Conservation (phyloP, 208 protist species). For the Naegleria lovaniensis region DNA sequence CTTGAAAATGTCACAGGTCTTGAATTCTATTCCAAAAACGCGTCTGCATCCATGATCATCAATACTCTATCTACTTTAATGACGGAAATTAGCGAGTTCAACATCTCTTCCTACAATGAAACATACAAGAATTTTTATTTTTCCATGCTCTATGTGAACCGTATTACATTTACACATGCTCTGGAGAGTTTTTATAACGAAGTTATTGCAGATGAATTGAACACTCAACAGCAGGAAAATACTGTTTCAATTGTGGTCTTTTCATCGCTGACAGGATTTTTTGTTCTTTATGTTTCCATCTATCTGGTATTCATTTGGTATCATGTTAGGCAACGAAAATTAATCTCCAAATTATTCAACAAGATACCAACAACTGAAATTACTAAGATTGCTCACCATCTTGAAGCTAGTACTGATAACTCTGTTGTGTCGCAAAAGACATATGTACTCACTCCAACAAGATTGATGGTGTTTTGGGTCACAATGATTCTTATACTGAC, state of each 20-base stretch:
- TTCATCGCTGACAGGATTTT: neutral
- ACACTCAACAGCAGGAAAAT: neutral
- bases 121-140: neutral
- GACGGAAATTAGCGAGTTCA: neutral
- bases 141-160: neutral
- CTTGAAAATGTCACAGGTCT: neutral
- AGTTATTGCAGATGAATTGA: neutral
- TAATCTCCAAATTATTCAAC: neutral
- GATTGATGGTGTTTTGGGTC: neutral
- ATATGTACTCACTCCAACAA: neutral
- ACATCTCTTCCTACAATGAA: neutral
- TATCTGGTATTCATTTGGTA: neutral
- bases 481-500: neutral
- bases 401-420: neutral
- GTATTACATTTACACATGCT: neutral
- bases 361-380: neutral
- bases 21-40: neutral
- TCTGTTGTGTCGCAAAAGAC: neutral
- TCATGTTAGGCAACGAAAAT: neutral
- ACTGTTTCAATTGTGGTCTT: neutral
- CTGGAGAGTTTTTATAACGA: neutral
- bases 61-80: neutral
- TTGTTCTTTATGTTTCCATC: neutral
- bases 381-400: neutral
- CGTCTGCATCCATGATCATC: neutral